A percentile compares a stretch with the other conserved stretches of the same genome.
These are phyloP conservation scores for Solanum etuberosum DNA, from an alignment of 257 asterid species.

Conservation along the genomic window DNA sequence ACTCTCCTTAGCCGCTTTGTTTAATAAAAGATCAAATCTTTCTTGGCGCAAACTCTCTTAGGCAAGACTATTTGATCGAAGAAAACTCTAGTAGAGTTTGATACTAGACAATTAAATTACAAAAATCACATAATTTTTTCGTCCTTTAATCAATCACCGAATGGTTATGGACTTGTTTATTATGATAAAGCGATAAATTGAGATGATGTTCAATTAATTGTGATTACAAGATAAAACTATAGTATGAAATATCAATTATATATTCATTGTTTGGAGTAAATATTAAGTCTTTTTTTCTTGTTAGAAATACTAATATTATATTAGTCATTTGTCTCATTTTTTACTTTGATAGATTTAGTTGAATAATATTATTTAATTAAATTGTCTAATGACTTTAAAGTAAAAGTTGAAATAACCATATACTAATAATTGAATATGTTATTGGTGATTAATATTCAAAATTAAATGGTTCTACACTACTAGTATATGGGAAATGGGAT, in stretches of 20 bases:
- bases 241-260: not conserved
- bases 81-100: not conserved
- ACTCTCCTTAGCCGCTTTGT: not conserved
- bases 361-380: not conserved
- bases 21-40: not conserved
- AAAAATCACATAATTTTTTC: not conserved
- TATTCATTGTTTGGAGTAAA: not conserved
- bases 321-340: not conserved
- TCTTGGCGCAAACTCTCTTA: not conserved
- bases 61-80: not conserved
- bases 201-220: not conserved
- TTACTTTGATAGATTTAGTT: not conserved
- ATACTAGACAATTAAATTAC: not conserved
- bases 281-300: not conserved
- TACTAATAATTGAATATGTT: not conserved
- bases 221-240: not conserved
- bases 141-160: fast-evolving
- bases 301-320: not conserved
- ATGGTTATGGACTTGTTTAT: too few relatives aligned
- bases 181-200: too few relatives aligned
- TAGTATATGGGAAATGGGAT: not conserved
- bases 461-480: not conserved
- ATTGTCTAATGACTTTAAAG: not conserved
- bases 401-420: not conserved
- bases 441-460: not conserved